phyloP scores from a whole-genome alignment of 1,139 yeast species.

The Sugiyamaella novakii region DNA sequence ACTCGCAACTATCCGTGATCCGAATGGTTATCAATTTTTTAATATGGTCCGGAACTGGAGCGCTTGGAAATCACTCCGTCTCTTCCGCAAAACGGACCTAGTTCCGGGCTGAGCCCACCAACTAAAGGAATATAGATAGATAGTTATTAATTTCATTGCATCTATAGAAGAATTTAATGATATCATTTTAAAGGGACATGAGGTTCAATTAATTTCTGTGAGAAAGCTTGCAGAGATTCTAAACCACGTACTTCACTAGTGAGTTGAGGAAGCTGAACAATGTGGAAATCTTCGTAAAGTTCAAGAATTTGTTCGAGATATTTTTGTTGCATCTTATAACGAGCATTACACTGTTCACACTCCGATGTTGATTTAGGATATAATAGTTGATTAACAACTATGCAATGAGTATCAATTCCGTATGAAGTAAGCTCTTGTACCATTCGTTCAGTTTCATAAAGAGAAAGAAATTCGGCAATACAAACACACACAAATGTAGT shows the following conservation, averaged over 20 bases:
- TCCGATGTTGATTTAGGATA: constrained; percentile 66
- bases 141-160: too few species aligned
- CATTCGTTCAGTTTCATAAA: constrained; percentile 96
- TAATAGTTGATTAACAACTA: constrained; percentile 89
- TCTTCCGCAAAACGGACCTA: too few species aligned
- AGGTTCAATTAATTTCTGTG: constrained; percentile 42
- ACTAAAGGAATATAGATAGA: too few species aligned
- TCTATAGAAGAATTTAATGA: too few species aligned
- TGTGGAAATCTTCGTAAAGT: constrained; percentile 90
- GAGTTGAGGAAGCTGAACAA: constrained; percentile 91
- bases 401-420: constrained; percentile 94
- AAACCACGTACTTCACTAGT: constrained; percentile 94
- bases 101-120: too few species aligned
- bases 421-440: constrained; percentile 93
- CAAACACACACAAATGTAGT: constrained; percentile 98
- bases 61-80: too few species aligned
- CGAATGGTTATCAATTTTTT: too few species aligned
- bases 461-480: constrained; percentile 90
- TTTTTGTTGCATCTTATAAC: constrained; percentile 95
- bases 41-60: too few species aligned
- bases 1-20: too few species aligned
- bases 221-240: constrained; percentile 70
- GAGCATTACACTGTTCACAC: constrained; percentile 87
- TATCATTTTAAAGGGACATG: constrained; percentile 19
- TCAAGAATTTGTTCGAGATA: constrained; percentile 94